Evolutionary conservation across 2,329 filamentous ascomycete genomes (phyloP).

Genomic region (Stachybotrys echinatus): DNA sequence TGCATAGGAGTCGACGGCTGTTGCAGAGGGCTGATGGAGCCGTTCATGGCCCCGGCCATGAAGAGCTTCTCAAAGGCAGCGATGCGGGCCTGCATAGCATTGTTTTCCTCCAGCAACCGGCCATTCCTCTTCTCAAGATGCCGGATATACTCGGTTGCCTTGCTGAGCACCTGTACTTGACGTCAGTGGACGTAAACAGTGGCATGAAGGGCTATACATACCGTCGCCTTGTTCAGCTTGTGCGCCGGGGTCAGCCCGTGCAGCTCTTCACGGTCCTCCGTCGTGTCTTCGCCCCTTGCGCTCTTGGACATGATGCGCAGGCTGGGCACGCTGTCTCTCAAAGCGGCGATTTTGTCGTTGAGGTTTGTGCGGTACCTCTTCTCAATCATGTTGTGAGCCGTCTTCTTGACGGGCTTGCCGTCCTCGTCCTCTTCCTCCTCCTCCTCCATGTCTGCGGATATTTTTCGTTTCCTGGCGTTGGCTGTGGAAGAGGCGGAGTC

Average conservation of each 20-base stretch:
- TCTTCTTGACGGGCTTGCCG: slow-evolving; percentile 69
- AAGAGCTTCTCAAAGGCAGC: slow-evolving; percentile 75
- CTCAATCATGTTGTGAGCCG: slow-evolving; percentile 96
- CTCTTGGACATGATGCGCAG: slow-evolving; percentile 78
- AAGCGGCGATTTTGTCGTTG: slow-evolving; percentile 92
- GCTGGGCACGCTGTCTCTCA: slow-evolving; percentile 88
- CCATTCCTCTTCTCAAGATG: slow-evolving; percentile 90
- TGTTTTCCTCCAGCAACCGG: slow-evolving; percentile 76
- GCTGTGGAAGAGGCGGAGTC: slow-evolving; percentile 41
- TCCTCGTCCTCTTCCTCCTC: slow-evolving; percentile 50
- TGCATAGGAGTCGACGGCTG: slow-evolving; percentile 49
- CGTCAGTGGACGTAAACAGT: background rate
- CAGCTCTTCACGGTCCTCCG: slow-evolving; percentile 69
- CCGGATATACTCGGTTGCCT: slow-evolving; percentile 93
- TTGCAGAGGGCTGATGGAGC: slow-evolving; percentile 49
- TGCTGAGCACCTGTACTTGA: slow-evolving; percentile 64
- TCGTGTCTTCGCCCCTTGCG: slow-evolving; percentile 60
- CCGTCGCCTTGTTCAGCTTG: slow-evolving; percentile 97
- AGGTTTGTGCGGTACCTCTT: slow-evolving; percentile 94
- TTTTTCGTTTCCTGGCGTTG: slow-evolving; percentile 62
- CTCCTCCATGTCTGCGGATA: slow-evolving; percentile 48
- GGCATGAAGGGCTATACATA: slow-evolving; percentile 23
- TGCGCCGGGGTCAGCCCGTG: slow-evolving; percentile 78
- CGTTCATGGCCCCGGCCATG: slow-evolving; percentile 67
- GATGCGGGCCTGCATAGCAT: slow-evolving; percentile 70